A percentile compares a stretch with the other conserved stretches of the same genome.
These are phyloP conservation scores for Cinnamomum micranthum DNA, from an alignment of 164 flowering plant genomes.

Conservation along the genomic window DNA sequence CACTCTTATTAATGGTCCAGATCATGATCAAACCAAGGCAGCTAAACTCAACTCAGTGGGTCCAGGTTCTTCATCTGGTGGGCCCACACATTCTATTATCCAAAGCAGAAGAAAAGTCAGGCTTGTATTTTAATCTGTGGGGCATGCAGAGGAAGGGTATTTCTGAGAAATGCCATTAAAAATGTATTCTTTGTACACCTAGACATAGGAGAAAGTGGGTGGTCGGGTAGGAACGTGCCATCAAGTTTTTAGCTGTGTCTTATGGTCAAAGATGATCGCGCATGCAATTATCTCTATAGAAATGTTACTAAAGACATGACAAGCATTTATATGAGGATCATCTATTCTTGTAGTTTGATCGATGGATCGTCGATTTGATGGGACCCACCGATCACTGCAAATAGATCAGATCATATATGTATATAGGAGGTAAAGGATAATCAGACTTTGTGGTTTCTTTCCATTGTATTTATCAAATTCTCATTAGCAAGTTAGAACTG, in stretches of 20 bases:
- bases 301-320: neutral
- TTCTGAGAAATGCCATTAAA: too few relatives aligned
- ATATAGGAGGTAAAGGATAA: too few relatives aligned
- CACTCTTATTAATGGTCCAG: neutral
- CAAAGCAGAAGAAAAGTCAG: neutral
- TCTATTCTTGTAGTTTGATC: neutral
- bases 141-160: neutral
- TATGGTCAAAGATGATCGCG: neutral
- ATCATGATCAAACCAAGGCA: neutral
- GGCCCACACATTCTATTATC: too few relatives aligned
- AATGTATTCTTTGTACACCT: too few relatives aligned
- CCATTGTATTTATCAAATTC: too few relatives aligned
- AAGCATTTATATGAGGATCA: neutral
- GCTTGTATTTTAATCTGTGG: neutral
- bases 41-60: neutral
- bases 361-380: too few relatives aligned
- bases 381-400: neutral
- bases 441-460: too few relatives aligned
- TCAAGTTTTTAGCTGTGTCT: neutral
- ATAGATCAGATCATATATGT: neutral
- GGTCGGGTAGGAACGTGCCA: neutral
- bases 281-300: neutral
- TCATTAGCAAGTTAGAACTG: too few relatives aligned
- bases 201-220: neutral
- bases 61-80: too few relatives aligned